Evolutionary conservation across 345 rosid species (phyloP).

Genomic region (Gossypium ekmanianum): DNA sequence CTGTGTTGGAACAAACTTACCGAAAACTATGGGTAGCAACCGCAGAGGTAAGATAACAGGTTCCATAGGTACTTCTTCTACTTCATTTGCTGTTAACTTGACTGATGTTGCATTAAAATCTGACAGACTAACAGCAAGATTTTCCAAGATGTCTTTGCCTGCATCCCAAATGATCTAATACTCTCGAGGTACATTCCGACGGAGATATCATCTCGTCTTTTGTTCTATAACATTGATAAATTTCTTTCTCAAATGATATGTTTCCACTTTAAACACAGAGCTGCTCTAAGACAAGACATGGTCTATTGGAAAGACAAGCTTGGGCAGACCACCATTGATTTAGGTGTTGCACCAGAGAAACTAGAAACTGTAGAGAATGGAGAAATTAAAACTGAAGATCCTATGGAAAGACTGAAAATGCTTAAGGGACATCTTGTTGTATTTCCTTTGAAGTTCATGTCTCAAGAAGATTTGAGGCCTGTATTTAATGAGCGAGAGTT

Average conservation of each 20-base stretch:
- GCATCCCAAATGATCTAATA: slow-evolving; percentile 74
- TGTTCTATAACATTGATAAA: background rate
- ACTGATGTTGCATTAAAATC: slow-evolving; percentile 8
- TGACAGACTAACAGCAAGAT: slow-evolving; percentile 52
- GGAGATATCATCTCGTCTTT: background rate
- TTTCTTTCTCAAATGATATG: background rate
- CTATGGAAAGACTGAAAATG: slow-evolving; percentile 47
- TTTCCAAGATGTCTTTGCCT: slow-evolving; percentile 73
- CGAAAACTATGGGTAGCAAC: slow-evolving; percentile 66
- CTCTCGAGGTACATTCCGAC: slow-evolving; percentile 47
- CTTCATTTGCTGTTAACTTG: background rate
- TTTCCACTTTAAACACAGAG: slow-evolving; percentile 34
- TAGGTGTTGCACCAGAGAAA: slow-evolving; percentile 70
- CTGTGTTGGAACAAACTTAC: slow-evolving; percentile 57
- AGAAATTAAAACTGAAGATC: slow-evolving; percentile 26
- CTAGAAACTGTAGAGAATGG: slow-evolving; percentile 33
- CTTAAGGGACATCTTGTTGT: slow-evolving; percentile 70
- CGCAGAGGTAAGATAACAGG: slow-evolving; percentile 44
- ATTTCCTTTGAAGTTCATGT: slow-evolving; percentile 84
- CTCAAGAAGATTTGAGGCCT: slow-evolving; percentile 76
- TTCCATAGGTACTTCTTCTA: background rate
- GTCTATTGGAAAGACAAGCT: slow-evolving; percentile 58
- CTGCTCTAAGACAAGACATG: slow-evolving; percentile 55
- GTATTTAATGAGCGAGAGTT: slow-evolving; percentile 74
- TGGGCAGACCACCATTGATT: slow-evolving; percentile 71